Percentiles rank a stretch among this genome's conserved stretches.
Evolutionary conservation across 192 early-diverging fungal genomes (phyloP).

Genomic region (Backusella parvicylindrica): DNA sequence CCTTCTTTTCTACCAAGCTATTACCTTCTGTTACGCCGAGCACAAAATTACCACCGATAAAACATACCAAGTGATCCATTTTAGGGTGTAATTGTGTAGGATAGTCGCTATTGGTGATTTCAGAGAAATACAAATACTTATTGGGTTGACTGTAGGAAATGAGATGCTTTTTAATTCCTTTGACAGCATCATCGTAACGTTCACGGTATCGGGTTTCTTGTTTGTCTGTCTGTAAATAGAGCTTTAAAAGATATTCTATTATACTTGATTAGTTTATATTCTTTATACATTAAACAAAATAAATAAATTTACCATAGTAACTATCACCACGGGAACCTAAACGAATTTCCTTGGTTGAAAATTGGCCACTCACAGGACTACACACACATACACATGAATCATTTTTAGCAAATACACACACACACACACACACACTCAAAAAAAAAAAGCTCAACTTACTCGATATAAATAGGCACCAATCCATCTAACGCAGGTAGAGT

Average conservation of each 20-base stretch:
- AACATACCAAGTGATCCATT: slow-evolving; percentile 96
- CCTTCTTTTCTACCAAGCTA: slow-evolving; percentile 27
- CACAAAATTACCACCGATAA: slow-evolving; percentile 81
- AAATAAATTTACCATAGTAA: slow-evolving; percentile 71
- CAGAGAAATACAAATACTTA: slow-evolving; percentile 64
- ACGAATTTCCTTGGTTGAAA: slow-evolving; percentile 56
- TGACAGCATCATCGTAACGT: slow-evolving; percentile 62
- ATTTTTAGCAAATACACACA: not conserved
- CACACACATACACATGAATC: not conserved
- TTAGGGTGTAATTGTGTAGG: slow-evolving; percentile 44
- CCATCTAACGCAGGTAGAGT: slow-evolving; percentile 51
- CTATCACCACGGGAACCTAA: slow-evolving; percentile 83
- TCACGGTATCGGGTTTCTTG: slow-evolving; percentile 58
- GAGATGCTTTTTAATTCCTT: slow-evolving; percentile 66
- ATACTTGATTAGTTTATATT: not conserved
- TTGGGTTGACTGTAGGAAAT: slow-evolving; percentile 54
- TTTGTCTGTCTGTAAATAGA: slow-evolving; percentile 71
- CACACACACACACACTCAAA: not conserved
- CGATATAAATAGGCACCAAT: slow-evolving; percentile 73
- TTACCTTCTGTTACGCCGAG: slow-evolving; percentile 67
- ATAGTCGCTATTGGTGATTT: slow-evolving; percentile 34
- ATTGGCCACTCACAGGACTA: slow-evolving; percentile 53
- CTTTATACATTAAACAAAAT: not conserved
- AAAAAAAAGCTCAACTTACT: slow-evolving; percentile 27
- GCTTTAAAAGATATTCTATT: slow-evolving; percentile 88